phyloP scores from a whole-genome alignment of 1,284 basidiomycete species.

The Puccinia novopanici region DNA sequence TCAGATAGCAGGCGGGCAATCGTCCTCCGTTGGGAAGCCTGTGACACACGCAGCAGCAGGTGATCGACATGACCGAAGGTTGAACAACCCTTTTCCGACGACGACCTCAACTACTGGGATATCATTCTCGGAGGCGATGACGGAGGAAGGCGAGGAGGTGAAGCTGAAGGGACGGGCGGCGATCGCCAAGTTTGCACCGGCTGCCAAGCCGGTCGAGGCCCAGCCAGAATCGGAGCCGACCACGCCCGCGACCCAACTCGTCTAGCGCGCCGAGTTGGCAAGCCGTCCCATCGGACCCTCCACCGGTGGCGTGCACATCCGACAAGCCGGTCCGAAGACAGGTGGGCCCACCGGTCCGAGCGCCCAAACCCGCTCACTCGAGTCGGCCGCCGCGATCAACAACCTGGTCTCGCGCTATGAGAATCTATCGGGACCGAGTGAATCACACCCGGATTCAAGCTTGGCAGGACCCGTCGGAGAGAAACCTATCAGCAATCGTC shows the following conservation, averaged over 20 bases:
- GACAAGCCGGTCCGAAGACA: neutral
- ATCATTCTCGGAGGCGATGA: conserved; percentile 33
- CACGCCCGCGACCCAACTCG: conserved; percentile 33
- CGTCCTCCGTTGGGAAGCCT: neutral
- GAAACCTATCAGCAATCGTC: neutral
- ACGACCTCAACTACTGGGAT: neutral
- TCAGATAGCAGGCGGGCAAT: neutral
- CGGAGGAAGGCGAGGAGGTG: conserved; percentile 45
- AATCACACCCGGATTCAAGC: neutral
- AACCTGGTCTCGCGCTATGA: conserved; percentile 49
- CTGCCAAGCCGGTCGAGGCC: neutral
- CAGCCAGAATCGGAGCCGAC: neutral
- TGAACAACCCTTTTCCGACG: neutral
- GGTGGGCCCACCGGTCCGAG: conserved; percentile 29
- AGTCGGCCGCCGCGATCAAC: conserved; percentile 44
- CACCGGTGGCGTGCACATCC: neutral
- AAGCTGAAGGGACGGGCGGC: conserved; percentile 18
- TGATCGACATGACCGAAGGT: neutral
- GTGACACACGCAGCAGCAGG: neutral
- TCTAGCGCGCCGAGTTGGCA: conserved; percentile 25
- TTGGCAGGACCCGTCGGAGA: neutral
- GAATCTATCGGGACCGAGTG: neutral
- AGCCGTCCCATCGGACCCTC: neutral
- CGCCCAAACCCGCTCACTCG: conserved; percentile 49
- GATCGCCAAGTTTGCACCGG: conserved; percentile 46